These are phyloP conservation scores for Diaporthe humulicola DNA, from an alignment of 2,329 filamentous ascomycete species.

Conservation along the genomic window DNA sequence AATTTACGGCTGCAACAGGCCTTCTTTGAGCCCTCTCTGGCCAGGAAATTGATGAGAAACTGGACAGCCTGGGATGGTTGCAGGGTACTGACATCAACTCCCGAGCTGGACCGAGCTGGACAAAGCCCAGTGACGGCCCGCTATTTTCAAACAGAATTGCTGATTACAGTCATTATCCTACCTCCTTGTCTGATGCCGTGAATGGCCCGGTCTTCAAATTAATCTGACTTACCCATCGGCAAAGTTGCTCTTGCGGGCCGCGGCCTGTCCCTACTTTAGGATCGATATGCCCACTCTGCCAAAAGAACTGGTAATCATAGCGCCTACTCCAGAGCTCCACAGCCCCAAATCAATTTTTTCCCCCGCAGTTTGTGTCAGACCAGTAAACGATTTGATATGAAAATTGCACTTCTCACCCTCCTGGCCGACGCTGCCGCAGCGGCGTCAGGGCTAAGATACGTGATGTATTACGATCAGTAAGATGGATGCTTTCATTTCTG, in stretches of 20 bases:
- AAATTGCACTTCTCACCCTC: not conserved
- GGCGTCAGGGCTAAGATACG: not conserved
- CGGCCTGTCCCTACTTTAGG: not conserved
- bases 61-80: not conserved
- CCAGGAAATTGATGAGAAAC: not conserved
- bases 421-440: not conserved
- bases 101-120: not conserved
- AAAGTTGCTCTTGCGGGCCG: not conserved
- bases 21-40: too few species aligned
- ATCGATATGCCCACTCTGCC: not conserved
- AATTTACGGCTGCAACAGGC: too few species aligned
- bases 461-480: constrained; percentile 23
- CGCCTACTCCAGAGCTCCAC: too few species aligned
- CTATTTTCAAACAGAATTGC: too few species aligned
- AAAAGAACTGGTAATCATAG: not conserved
- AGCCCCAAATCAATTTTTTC: too few species aligned
- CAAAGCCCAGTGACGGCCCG: not conserved
- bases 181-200: constrained; percentile 1
- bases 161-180: not conserved
- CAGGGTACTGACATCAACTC: not conserved
- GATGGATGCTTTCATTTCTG: not conserved
- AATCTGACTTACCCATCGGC: not conserved
- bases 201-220: not conserved
- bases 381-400: not conserved
- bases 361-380: not conserved